Evolutionary conservation across 2,329 filamentous ascomycete genomes (phyloP), one percentile per base, ranked within the genome.

Genomic region (Microdochium nivale): DNA sequence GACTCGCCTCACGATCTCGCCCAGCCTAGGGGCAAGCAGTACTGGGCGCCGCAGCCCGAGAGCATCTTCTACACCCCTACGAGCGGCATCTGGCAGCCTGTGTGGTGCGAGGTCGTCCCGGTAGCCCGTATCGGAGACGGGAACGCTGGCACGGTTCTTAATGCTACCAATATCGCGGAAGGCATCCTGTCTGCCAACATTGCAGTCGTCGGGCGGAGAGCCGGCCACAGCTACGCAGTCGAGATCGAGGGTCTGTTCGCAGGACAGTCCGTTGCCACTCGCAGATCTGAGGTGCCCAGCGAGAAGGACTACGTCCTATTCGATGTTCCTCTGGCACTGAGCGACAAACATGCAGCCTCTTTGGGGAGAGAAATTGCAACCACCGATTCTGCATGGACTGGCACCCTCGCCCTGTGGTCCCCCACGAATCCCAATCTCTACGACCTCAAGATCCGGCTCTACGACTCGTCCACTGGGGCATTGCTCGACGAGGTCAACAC

Each of bases 11-110:
- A 77, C 53, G 83, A 87, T 54, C 66, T 86, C 8, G 76, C 78
- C 0, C 83, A 87, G 62, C 84, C 81, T 1, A 72, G 84, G 30
- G 84, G 84, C 0, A 87, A 87, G 63, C 84, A 87, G 64, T 83
- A 83, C 59, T 84, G 80, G 80, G 75, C 72, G 3, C 76, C 78
- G 1, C 72, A 80, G 62, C 78, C 80, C 0, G 79, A 84, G 61
- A 78, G 75, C 49, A 81, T 81, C 58, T 81, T 80, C 59, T 81
- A 81, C 59, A 80, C 76, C 1, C 78, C 78, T 0, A 77, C 76
- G 9, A 76, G 75, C 25, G 78, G 78, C 24, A 79, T 81, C 52
- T 81, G 78, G 78, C 78, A 81, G 61, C 72, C 67, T 16, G 78
- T 81, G 2, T 79, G 77, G 73, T 63, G 79, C 2, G 81, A 84